phyloP scores from a whole-genome alignment of 257 asterid genomes.

The Capsicum baccatum region DNA sequence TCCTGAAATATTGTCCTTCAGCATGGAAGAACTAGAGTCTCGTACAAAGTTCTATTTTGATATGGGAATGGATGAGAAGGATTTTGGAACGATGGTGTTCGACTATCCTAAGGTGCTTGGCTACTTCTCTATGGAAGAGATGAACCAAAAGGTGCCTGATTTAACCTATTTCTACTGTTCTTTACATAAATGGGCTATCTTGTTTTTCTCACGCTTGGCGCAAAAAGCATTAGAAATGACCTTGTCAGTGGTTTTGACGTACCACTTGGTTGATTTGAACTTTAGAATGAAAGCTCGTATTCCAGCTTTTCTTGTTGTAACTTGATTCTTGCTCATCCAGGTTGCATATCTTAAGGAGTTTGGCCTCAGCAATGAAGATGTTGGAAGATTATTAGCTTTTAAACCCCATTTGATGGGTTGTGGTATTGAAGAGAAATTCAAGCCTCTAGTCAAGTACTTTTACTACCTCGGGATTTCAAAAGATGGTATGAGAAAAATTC shows the following conservation, averaged over 20 bases:
- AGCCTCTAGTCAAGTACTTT: conserved; percentile 89
- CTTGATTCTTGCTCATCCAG: conserved; percentile 43
- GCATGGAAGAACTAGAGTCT: conserved; percentile 68
- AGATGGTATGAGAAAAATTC: conserved; percentile 92
- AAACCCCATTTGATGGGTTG: conserved; percentile 96
- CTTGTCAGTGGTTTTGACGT: background rate
- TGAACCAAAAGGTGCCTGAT: conserved; percentile 77
- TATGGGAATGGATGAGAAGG: conserved; percentile 80
- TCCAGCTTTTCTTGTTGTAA: background rate
- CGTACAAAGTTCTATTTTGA: conserved; percentile 67
- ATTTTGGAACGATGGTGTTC: conserved; percentile 93
- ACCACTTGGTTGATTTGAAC: background rate
- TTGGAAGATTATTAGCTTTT: conserved; percentile 82
- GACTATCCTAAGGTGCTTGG: conserved; percentile 94
- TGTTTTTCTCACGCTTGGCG: background rate
- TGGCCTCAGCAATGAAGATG: conserved; percentile 72
- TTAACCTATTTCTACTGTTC: background rate
- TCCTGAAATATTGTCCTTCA: conserved; percentile 76
- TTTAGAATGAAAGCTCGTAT: background rate
- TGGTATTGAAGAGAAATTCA: conserved; percentile 85
- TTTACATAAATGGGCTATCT: background rate
- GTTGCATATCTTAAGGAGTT: conserved; percentile 83
- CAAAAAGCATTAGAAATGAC: background rate
- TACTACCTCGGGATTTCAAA: conserved; percentile 88
- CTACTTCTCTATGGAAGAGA: conserved; percentile 81